These are phyloP conservation scores for Rhynchosporium secalis DNA, from an alignment of 2,329 filamentous ascomycete genomes.

Conservation along the genomic window DNA sequence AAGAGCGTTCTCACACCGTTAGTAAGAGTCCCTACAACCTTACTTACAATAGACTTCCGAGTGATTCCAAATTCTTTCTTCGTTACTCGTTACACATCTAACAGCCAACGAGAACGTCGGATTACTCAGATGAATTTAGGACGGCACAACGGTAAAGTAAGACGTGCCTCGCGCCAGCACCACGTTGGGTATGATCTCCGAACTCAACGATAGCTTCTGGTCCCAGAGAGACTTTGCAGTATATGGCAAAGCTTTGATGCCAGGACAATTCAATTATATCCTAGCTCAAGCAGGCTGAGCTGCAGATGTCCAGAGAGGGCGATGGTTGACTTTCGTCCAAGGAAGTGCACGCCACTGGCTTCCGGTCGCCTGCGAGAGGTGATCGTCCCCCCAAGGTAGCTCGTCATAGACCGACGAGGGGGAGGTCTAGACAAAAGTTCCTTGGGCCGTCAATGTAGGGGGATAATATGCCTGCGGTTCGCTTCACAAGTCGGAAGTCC, in stretches of 20 bases:
- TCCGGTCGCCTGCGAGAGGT: conserved; percentile 14
- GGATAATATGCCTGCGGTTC: background rate
- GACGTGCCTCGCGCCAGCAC: conserved; percentile 10
- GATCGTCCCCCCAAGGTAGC: background rate
- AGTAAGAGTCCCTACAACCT: conserved; percentile 10
- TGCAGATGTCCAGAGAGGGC: conserved; percentile 9
- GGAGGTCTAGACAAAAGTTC: background rate
- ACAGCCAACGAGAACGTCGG: conserved; percentile 14
- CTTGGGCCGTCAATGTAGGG: background rate
- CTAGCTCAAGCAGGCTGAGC: conserved; percentile 20
- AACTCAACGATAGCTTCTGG: conserved; percentile 7
- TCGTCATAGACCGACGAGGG: conserved; percentile 4
- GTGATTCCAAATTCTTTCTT: conserved; percentile 16
- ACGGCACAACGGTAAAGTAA: conserved; percentile 1
- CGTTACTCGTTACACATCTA: conserved; percentile 19
- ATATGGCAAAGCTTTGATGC: conserved; percentile 8
- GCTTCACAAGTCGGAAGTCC: conserved; percentile 5
- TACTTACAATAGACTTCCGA: conserved; percentile 9
- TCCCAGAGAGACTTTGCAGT: conserved; percentile 8
- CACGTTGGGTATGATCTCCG: conserved; percentile 3
- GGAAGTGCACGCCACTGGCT: conserved; percentile 19
- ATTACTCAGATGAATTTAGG: conserved; percentile 16
- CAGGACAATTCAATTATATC: conserved; percentile 20
- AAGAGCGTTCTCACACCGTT: conserved; percentile 2
- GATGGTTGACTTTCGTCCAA: conserved; percentile 7